Evolutionary conservation across 2,329 filamentous ascomycete species (phyloP).

Genomic region (Clonostachys byssicola): DNA sequence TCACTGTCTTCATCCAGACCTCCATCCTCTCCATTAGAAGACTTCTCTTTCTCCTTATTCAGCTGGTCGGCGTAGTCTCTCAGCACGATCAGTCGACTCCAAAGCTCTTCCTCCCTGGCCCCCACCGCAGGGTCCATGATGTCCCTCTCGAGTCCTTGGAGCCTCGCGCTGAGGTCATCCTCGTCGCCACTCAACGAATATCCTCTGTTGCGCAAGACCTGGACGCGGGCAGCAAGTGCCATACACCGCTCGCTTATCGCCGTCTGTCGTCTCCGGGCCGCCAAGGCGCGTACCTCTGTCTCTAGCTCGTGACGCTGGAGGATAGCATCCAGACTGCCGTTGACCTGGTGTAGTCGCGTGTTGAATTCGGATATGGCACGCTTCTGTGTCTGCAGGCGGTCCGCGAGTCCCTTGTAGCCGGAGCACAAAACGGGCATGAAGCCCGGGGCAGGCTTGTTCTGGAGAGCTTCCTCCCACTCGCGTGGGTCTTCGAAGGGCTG

Average conservation of each 20-base stretch:
- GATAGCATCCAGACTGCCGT: slow-evolving; percentile 66
- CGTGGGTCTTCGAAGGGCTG: slow-evolving; percentile 66
- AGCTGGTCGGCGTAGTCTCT: slow-evolving; percentile 69
- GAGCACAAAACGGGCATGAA: slow-evolving; percentile 74
- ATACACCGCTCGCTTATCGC: slow-evolving; percentile 70
- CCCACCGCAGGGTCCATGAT: slow-evolving; percentile 72
- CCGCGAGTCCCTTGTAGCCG: slow-evolving; percentile 68
- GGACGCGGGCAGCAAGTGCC: slow-evolving; percentile 72
- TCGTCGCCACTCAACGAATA: slow-evolving; percentile 78
- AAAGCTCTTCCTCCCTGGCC: slow-evolving; percentile 78
- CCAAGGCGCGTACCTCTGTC: slow-evolving; percentile 68
- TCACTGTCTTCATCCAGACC: slow-evolving; percentile 67
- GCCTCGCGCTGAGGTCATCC: slow-evolving; percentile 70
- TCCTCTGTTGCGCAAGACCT: slow-evolving; percentile 75
- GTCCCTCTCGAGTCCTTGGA: slow-evolving; percentile 63
- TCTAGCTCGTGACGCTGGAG: slow-evolving; percentile 74
- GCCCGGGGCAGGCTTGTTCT: slow-evolving; percentile 71
- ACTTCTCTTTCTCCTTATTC: slow-evolving; percentile 69
- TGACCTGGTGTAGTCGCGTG: slow-evolving; percentile 72
- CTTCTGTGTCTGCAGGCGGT: slow-evolving; percentile 69
- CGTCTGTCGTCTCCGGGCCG: slow-evolving; percentile 68
- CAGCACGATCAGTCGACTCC: slow-evolving; percentile 74
- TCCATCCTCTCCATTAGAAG: slow-evolving; percentile 50
- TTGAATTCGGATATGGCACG: slow-evolving; percentile 67
- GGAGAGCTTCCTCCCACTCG: slow-evolving; percentile 81